A percentile compares a stretch with the other conserved stretches of the same genome.
phyloP scores from a whole-genome alignment of 192 early-diverging fungal species.

The Phlyctochytrium planicorne region DNA sequence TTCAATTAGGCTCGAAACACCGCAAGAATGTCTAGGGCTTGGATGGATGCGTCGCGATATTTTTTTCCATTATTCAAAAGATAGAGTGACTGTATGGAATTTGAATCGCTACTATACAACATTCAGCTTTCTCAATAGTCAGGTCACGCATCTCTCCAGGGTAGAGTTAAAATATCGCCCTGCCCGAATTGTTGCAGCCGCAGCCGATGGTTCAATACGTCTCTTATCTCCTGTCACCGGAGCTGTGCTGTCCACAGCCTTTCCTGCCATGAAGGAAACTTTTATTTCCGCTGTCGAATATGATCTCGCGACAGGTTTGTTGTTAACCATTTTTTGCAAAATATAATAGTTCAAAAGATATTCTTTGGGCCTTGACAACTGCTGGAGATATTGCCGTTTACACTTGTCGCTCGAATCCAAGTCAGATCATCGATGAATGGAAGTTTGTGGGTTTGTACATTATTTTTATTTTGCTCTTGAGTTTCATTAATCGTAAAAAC shows the following conservation, averaged over 20 bases:
- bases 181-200: constrained; percentile 41
- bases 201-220: constrained; percentile 39
- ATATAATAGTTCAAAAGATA: constrained; percentile 24
- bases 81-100: constrained; percentile 42
- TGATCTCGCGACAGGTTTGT: constrained; percentile 39
- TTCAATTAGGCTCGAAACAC: constrained; percentile 36
- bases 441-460: constrained; percentile 21
- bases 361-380: constrained; percentile 36
- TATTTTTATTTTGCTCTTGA: neutral
- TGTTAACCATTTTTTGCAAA: neutral
- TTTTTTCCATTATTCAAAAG: constrained; percentile 43
- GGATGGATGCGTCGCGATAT: constrained; percentile 44
- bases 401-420: constrained; percentile 39
- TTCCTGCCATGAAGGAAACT: constrained; percentile 47
- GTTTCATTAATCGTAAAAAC: neutral
- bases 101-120: constrained; percentile 48
- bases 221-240: constrained; percentile 50
- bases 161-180: constrained; percentile 14
- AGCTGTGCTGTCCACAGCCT: constrained; percentile 38
- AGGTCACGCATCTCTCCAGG: constrained; percentile 24
- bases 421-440: constrained; percentile 42
- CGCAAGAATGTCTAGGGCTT: constrained; percentile 47
- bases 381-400: constrained; percentile 45
- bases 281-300: constrained; percentile 29
- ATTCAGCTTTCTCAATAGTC: constrained; percentile 23